Base-by-base conservation (phyloP, 805 yeast genomes). In the Isabelozyma heimii region DNA sequence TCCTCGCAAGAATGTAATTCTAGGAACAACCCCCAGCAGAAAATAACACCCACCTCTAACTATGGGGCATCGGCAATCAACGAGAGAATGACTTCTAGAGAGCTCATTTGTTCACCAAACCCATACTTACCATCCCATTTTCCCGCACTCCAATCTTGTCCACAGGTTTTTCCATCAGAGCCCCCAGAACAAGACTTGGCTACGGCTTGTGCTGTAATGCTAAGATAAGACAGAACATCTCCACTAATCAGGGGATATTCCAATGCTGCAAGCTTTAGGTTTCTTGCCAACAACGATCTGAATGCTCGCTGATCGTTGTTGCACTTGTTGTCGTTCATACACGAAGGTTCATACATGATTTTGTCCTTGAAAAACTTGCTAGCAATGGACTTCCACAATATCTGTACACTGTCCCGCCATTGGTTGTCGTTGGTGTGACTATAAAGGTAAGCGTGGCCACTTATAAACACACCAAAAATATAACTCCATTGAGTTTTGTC, bases 241-340 rank as follows among this genome's bases (percentile, higher is more conserved):
- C 62, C 67, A 4, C 85, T 72, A 26, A 42, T 28, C 37, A 72
- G 72, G 5, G 96, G 95, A 1, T 81, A 85, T 64, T 91, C 67
- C 44, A 81, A 75, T 0, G 91, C 83, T 0, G 96, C 85, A 46
- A 81, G 69, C 1, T 91, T 92, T 63, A 91, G 65, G 63, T 84
- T 84, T 48, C 97, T 75, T 1, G 91, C 64, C 57, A 89, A 78
- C 57, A 85, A 87, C 1, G 96, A 96, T 72, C 88, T 89, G 78
- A 92, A 91, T n/a, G 94, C 82, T 50, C 96, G 77, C 74, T 91
- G 96, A 73, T 91, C 97, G 47, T 81, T 85, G 67, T 89, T 81
- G 74, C 98, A 91, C 37, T 76, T 73, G 20, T 15, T 16, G 1
- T 71, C 56, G 14, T 76, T 73, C 73, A 89, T 94, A 67, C 97